Percentiles rank a stretch among this genome's conserved stretches.
Conservation (phyloP, 495 filamentous ascomycete genomes). For the Staphylotrichum longicolle region DNA sequence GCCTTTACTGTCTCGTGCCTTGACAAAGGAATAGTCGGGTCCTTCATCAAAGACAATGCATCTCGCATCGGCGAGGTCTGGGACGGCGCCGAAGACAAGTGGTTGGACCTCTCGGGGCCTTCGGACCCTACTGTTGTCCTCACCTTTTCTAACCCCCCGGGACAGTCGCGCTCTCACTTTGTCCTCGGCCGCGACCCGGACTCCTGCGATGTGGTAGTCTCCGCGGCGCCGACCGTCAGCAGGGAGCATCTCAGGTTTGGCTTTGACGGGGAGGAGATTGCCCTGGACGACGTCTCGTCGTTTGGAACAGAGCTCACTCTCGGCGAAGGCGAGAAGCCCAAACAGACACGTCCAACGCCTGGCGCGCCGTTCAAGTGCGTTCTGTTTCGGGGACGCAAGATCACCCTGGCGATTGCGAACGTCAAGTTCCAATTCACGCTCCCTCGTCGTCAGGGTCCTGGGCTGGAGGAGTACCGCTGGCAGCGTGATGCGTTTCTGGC, state of each 20-base stretch:
- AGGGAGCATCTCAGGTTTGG: neutral
- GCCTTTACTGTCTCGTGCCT: too few species aligned
- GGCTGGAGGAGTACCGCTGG: neutral
- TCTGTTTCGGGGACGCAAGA: neutral
- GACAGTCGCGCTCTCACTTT: constrained; percentile 2
- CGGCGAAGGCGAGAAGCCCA: neutral
- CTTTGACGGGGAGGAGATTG: constrained; percentile 3
- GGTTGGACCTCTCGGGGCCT: neutral
- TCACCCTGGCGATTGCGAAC: neutral
- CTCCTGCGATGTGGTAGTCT: neutral
- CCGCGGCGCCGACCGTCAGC: neutral
- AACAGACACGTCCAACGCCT: neutral
- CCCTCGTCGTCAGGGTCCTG: neutral
- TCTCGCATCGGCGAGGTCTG: too few species aligned
- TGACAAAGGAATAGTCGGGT: too few species aligned
- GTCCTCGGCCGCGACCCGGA: neutral
- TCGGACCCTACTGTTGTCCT: neutral
- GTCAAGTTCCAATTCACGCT: neutral
- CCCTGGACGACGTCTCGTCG: constrained; percentile 4
- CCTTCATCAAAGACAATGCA: too few species aligned
- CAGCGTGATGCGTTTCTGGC: constrained; percentile 5
- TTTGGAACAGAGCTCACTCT: neutral
- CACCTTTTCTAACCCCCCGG: constrained; percentile 2
- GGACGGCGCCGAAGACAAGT: neutral
- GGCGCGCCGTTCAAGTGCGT: constrained; percentile 6